Evolutionary conservation across 2,329 filamentous ascomycete genomes (phyloP).

Genomic region (Xylaria sp.): DNA sequence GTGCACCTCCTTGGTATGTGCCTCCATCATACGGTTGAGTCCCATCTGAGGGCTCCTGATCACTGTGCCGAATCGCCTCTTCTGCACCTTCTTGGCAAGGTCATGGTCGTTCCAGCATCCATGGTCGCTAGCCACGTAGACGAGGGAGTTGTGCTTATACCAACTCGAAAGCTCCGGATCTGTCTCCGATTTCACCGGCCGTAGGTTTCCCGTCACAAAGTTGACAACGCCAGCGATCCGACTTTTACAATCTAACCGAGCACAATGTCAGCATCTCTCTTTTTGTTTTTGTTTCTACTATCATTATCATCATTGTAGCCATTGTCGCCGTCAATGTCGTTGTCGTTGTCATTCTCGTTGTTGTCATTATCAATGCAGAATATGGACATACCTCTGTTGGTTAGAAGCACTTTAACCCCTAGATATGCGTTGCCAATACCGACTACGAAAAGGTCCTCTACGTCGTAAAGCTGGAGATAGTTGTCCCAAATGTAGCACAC

Average conservation of each 20-base stretch:
- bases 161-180: conserved; percentile 74
- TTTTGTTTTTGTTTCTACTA: too few relatives aligned
- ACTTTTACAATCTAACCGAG: conserved; percentile 60
- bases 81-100: conserved; percentile 60
- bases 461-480: conserved; percentile 79
- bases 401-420: conserved; percentile 79
- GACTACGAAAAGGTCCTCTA: conserved; percentile 78
- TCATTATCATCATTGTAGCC: too few relatives aligned
- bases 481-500: conserved; percentile 95
- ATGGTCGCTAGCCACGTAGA: conserved; percentile 78
- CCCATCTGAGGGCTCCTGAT: conserved; percentile 52
- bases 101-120: conserved; percentile 72
- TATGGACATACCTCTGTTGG: conserved; percentile 71
- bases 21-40: conserved; percentile 59
- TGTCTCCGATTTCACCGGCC: conserved; percentile 77
- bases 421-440: conserved; percentile 89
- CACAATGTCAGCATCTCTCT: conserved; percentile 18
- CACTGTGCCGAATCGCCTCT: conserved; percentile 63
- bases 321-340: too few relatives aligned
- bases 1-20: conserved; percentile 54
- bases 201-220: conserved; percentile 77
- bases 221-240: conserved; percentile 74
- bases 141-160: conserved; percentile 81
- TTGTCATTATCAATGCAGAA: background rate
- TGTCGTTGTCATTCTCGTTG: too few relatives aligned